Evolutionary conservation across 441 rosid species (phyloP), one percentile per base, ranked within the genome.

Genomic region (Syzygium syzygioides): DNA sequence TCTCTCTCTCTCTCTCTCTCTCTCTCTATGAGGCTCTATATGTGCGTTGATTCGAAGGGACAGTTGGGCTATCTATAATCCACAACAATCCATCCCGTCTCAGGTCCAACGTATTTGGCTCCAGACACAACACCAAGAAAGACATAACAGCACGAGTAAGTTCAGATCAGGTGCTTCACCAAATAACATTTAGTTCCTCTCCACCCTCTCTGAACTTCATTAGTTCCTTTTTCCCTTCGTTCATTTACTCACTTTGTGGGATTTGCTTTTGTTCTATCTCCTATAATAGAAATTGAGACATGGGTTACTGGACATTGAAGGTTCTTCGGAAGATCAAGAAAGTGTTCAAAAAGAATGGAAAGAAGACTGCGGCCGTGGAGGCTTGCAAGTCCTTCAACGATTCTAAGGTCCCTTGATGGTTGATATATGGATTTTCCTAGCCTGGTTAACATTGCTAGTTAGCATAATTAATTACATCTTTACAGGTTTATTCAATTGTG

Each of bases 261-360:
- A 50, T 71, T 32, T 2, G 55, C 20, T 34, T 66, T 28, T 41
- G 14, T 30, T 85, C 30, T 34, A 37, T 41, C 30, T 50, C 56
- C 25, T 50, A 28, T 17, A 84, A 84, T 28, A 52, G 30, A 23
- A 30, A 55, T 19, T 7, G 26, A 84, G 25, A 84, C 23, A 96
- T 95, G 97, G 97, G 94, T 71, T 96, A 94, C 91, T 96, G 99
- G 99, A 95, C 93, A 91, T 80, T 95, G 4, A 96, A 94, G 93
- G 95, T 96, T 92, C 94, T 96, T 86, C 97, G 96, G 50, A 95
- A 86, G 91, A 95, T 96, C 93, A 95, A 95, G 93, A 96, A 95
- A 90, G 92, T 96, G 89, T 96, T 96, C 45, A 96, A 95, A 93
- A 95, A 94, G 88, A 95, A 93, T 60, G 89, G 92, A 62, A 94